Percentiles rank a stretch among this genome's conserved stretches.
Evolutionary conservation across 805 yeast species (phyloP).

Genomic region (Cyberlindnera veronae): DNA sequence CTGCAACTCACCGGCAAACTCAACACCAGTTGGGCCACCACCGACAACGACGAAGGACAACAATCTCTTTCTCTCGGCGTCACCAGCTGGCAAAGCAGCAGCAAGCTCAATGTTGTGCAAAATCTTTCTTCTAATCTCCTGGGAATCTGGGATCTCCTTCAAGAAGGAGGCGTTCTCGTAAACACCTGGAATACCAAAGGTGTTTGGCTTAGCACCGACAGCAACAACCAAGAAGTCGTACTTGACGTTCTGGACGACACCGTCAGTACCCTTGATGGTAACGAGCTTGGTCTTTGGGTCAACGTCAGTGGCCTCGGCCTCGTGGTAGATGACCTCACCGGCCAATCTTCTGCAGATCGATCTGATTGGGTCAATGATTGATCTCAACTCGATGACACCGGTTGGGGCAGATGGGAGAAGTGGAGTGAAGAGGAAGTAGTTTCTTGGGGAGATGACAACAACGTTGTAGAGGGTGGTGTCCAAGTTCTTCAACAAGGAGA

Average conservation of each 20-base stretch:
- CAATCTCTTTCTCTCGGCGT: slow-evolving; percentile 78
- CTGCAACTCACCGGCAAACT: slow-evolving; percentile 93
- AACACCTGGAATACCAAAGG: slow-evolving; percentile 94
- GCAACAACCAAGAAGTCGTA: slow-evolving; percentile 89
- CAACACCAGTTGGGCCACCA: slow-evolving; percentile 99
- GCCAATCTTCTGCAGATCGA: slow-evolving; percentile 74
- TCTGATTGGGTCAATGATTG: slow-evolving; percentile 92
- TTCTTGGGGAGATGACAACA: slow-evolving; percentile 87
- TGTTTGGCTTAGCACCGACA: slow-evolving; percentile 93
- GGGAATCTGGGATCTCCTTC: slow-evolving; percentile 88
- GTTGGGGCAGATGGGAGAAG: slow-evolving; percentile 92
- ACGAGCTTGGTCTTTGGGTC: slow-evolving; percentile 69
- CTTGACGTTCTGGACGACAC: slow-evolving; percentile 40
- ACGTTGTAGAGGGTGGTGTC: slow-evolving; percentile 89
- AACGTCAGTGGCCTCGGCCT: slow-evolving; percentile 85
- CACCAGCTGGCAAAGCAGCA: slow-evolving; percentile 64
- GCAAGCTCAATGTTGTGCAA: slow-evolving; percentile 92
- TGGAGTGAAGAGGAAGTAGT: slow-evolving; percentile 95
- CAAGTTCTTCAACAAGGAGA: slow-evolving; percentile 75
- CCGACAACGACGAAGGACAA: slow-evolving; percentile 91
- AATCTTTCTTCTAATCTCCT: slow-evolving; percentile 73
- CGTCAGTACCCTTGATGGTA: slow-evolving; percentile 52
- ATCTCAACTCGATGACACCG: slow-evolving; percentile 85
- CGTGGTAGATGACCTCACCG: slow-evolving; percentile 78
- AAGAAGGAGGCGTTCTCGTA: slow-evolving; percentile 82